Evolutionary conservation across 495 filamentous ascomycete genomes (phyloP).

Genomic region (Apodospora peruviana): DNA sequence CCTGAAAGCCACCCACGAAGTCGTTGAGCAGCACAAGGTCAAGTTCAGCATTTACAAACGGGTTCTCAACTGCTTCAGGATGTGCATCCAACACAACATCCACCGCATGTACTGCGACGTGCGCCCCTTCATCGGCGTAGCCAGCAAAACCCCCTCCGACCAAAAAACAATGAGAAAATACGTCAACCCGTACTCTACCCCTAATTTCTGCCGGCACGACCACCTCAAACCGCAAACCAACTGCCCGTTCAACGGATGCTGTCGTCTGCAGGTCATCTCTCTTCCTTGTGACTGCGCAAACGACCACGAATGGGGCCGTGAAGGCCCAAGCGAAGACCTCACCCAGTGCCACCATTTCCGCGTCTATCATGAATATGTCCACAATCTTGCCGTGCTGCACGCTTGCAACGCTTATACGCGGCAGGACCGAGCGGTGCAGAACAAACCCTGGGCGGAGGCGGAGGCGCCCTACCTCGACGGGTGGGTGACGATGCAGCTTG

Average conservation of each 20-base stretch:
- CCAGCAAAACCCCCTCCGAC: not conserved
- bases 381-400: not conserved
- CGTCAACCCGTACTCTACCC: constrained; percentile 1
- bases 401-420: not conserved
- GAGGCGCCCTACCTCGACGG: not conserved
- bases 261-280: not conserved
- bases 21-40: too few species aligned
- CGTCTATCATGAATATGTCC: constrained; percentile 2
- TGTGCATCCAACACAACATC: constrained; percentile 9
- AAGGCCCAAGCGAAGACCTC: not conserved
- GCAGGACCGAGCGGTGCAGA: not conserved
- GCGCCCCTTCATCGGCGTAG: constrained; percentile 1
- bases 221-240: not conserved
- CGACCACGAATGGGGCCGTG: not conserved
- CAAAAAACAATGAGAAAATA: not conserved
- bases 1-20: too few species aligned
- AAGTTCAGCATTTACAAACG: too few species aligned
- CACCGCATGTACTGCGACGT: constrained; percentile 7
- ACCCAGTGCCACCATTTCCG: constrained; percentile 1
- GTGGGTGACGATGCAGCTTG: not conserved
- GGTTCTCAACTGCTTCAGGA: too few species aligned
- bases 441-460: not conserved
- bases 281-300: constrained; percentile 2
- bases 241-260: constrained; percentile 5
- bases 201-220: constrained; percentile 1